A percentile compares a stretch with the other conserved stretches of the same genome.
These are phyloP conservation scores for Botryotinia narcissicola DNA, from an alignment of 2,329 filamentous ascomycete genomes.

Conservation along the genomic window DNA sequence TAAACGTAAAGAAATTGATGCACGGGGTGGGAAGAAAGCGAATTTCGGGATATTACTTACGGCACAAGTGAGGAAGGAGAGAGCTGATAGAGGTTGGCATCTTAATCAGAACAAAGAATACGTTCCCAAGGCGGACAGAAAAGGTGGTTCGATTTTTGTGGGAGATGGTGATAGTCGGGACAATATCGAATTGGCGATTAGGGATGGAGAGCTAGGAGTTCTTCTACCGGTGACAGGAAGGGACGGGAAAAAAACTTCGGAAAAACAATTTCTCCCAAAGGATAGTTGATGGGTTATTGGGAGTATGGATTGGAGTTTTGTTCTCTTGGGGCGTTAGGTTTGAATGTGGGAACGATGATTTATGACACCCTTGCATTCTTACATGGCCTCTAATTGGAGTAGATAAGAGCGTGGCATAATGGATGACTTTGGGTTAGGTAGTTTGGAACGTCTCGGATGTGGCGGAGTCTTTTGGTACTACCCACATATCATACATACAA, in stretches of 20 bases:
- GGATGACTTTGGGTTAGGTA: background rate
- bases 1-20: constrained; percentile 51
- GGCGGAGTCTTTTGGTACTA: background rate
- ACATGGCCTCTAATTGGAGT: background rate
- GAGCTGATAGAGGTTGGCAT: constrained; percentile 28
- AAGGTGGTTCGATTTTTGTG: background rate
- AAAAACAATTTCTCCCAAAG: background rate
- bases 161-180: background rate
- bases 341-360: background rate
- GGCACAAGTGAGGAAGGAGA: constrained; percentile 25
- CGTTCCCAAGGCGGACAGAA: background rate
- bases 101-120: constrained; percentile 28
- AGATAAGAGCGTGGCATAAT: background rate
- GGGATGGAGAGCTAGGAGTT: background rate
- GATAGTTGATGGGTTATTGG: background rate
- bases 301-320: background rate
- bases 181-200: background rate
- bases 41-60: constrained; percentile 45
- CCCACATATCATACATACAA: background rate
- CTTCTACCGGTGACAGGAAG: background rate
- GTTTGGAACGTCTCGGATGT: background rate
- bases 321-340: background rate
- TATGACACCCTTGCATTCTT: background rate
- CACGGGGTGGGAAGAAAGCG: constrained; percentile 49
- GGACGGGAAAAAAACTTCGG: background rate